Conservation (phyloP, 257 asterid species). For the Solanum neorickii region DNA sequence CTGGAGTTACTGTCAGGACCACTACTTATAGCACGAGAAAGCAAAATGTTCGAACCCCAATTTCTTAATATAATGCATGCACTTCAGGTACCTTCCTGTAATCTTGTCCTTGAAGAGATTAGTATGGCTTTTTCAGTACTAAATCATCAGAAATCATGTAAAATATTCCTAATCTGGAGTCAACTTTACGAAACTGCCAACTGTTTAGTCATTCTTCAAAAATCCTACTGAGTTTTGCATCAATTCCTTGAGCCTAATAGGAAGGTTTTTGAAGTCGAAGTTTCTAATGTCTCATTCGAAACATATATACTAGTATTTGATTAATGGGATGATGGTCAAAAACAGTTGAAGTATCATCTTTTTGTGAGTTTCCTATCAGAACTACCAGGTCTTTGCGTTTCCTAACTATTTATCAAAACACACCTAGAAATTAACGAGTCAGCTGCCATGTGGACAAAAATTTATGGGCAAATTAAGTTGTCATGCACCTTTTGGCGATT, state of each 20-base stretch:
- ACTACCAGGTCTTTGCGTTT: neutral
- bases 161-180: neutral
- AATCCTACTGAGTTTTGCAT: neutral
- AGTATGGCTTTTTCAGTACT: neutral
- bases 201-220: neutral
- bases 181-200: neutral
- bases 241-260: neutral
- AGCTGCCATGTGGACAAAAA: neutral
- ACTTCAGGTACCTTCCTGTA: conserved; percentile 56
- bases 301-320: neutral
- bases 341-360: neutral
- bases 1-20: conserved; percentile 39
- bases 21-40: conserved; percentile 34
- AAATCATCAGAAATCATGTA: neutral
- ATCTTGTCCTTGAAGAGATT: neutral
- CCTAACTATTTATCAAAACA: neutral
- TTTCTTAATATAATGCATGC: conserved; percentile 69
- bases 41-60: conserved; percentile 30
- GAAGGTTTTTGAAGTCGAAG: neutral
- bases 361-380: neutral
- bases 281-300: neutral
- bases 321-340: neutral
- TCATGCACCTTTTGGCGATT: neutral
- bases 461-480: neutral
- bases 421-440: neutral